Percentiles rank a stretch among this genome's conserved stretches.
Conservation (phyloP, 441 rosid genomes). For the Populus trichocarpa region DNA sequence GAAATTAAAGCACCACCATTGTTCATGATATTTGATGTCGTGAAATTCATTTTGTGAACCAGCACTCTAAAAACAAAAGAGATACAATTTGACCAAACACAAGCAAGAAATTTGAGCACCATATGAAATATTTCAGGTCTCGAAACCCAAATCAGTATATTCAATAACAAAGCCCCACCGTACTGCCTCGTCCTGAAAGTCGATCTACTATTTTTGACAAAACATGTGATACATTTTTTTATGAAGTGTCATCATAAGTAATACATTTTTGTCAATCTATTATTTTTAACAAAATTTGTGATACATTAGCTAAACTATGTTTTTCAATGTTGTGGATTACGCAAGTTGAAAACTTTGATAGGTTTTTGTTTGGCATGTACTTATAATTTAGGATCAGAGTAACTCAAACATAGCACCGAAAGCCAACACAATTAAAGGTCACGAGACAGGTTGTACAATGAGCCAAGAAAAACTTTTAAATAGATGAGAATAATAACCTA, state of each 20-base stretch:
- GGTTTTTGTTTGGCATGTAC: not conserved
- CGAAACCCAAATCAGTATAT: no score
- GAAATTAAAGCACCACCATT: no score
- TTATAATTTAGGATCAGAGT: not conserved
- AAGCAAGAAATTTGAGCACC: no score
- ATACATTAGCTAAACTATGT: not conserved
- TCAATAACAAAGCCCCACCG: no score
- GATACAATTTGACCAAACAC: no score
- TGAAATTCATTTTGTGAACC: no score
- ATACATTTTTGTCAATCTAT: not conserved
- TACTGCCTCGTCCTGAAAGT: no score
- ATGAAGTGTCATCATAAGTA: not conserved
- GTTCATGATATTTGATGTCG: no score
- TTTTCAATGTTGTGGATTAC: not conserved
- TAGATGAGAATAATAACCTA: not conserved
- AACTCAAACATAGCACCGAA: not conserved
- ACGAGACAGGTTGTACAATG: not conserved
- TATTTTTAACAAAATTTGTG: not conserved
- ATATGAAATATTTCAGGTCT: no score
- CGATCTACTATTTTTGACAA: no score
- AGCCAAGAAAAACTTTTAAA: not conserved
- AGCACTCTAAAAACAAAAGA: no score
- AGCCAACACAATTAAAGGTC: not conserved
- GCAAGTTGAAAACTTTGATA: not conserved
- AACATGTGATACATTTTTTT: no score